Conservation (phyloP, 257 asterid genomes). For the Mitragyna speciosa region DNA sequence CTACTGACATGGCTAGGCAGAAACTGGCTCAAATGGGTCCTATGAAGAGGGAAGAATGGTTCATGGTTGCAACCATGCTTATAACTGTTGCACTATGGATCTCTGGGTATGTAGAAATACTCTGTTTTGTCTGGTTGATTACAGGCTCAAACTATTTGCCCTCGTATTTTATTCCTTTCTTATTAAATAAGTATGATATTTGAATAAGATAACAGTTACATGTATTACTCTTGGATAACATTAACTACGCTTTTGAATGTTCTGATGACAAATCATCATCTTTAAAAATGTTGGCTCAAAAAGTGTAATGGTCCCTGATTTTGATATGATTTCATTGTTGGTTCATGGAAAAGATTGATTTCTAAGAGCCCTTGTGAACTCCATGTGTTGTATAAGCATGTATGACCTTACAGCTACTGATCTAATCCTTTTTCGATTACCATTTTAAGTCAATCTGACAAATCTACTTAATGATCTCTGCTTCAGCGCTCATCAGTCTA, state of each 20-base stretch:
- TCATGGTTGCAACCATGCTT: constrained; percentile 89
- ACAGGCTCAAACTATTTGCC: background rate
- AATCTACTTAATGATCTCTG: background rate
- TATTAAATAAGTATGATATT: background rate
- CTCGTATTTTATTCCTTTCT: background rate
- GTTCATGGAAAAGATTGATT: background rate
- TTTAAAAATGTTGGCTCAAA: background rate
- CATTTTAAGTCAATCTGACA: background rate
- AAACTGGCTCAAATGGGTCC: constrained; percentile 82
- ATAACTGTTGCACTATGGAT: constrained; percentile 95
- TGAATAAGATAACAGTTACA: background rate
- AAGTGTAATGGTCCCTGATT: background rate
- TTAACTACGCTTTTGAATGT: background rate
- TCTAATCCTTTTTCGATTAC: no score
- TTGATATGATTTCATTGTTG: background rate
- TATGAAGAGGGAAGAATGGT: constrained; percentile 79
- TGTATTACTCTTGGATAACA: background rate
- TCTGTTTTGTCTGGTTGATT: background rate
- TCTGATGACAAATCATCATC: background rate
- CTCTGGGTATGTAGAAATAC: constrained; percentile 57
- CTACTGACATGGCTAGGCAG: constrained; percentile 82
- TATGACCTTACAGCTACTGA: background rate
- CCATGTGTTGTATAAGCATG: background rate
- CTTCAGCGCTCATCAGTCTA: background rate
- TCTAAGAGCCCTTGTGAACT: background rate